Percentiles rank a stretch among this genome's conserved stretches.
Evolutionary conservation across 768 basidiomycete species (phyloP).

Genomic region (Tulasnella sp.): DNA sequence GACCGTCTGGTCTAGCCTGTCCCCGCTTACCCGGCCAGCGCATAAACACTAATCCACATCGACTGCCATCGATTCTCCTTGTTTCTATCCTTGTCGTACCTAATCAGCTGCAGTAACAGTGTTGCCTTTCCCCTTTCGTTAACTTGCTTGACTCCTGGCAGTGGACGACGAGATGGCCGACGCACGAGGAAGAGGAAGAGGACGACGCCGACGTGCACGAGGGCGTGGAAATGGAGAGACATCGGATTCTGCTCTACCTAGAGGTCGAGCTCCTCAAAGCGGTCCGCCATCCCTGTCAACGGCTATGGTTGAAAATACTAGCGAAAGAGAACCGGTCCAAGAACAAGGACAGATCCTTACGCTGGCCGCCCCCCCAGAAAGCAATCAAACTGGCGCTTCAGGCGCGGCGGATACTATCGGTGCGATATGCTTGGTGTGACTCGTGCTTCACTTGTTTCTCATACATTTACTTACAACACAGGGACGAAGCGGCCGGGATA

Average conservation of each 20-base stretch:
- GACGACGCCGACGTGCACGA: not conserved
- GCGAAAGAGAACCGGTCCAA: not conserved
- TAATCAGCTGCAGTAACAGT: too few relatives aligned
- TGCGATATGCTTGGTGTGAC: not conserved
- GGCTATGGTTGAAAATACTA: not conserved
- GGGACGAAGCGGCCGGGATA: conserved; percentile 8
- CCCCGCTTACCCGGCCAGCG: too few relatives aligned
- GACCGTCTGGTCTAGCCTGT: not conserved
- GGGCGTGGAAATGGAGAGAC: not conserved
- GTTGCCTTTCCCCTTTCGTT: too few relatives aligned
- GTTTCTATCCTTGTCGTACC: not conserved
- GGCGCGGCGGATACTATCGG: not conserved
- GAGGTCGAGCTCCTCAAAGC: not conserved
- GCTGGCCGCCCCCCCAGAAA: not conserved
- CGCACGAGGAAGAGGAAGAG: not conserved
- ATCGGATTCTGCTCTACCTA: not conserved
- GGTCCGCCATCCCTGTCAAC: not conserved
- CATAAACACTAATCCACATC: too few relatives aligned
- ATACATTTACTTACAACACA: not conserved
- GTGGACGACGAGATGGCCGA: not conserved
- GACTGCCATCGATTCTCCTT: too few relatives aligned
- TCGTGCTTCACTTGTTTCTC: not conserved
- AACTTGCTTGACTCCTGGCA: too few relatives aligned
- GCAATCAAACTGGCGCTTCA: too few relatives aligned
- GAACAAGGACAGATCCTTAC: not conserved